Percentiles rank a stretch among this genome's conserved stretches.
phyloP scores from a whole-genome alignment of 345 rosid species.

The Populus nigra region DNA sequence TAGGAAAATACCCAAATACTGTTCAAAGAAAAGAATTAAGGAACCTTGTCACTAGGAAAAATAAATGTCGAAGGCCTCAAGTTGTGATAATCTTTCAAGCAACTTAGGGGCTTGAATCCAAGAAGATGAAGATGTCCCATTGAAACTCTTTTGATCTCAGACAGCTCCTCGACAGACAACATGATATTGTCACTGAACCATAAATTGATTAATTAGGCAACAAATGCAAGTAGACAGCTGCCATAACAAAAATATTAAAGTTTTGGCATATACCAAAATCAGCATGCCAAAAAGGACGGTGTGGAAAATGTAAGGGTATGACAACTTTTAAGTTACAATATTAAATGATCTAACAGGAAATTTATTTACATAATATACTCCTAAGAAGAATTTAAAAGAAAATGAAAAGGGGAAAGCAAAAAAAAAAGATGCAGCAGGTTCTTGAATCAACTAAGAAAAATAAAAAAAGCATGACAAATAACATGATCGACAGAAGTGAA shows the following conservation, averaged over 20 bases:
- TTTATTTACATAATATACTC: too few species aligned
- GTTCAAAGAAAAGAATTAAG: slow-evolving; percentile 6
- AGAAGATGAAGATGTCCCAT: slow-evolving; percentile 66
- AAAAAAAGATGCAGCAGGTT: background rate
- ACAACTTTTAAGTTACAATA: too few species aligned
- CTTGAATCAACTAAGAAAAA: background rate
- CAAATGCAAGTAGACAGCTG: slow-evolving; percentile 12
- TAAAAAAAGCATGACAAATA: background rate
- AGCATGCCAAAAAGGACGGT: too few species aligned
- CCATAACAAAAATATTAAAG: background rate
- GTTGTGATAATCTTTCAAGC: slow-evolving; percentile 90
- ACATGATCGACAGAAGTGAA: background rate
- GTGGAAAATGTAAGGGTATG: too few species aligned
- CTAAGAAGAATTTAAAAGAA: too few species aligned
- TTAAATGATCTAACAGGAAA: too few species aligned
- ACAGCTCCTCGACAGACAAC: slow-evolving; percentile 61
- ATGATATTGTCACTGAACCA: slow-evolving; percentile 55
- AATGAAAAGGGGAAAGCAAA: background rate
- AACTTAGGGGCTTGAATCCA: slow-evolving; percentile 90
- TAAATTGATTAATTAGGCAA: slow-evolving; percentile 7
- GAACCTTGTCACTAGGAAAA: slow-evolving; percentile 87
- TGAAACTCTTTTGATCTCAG: slow-evolving; percentile 72
- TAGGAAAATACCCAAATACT: background rate
- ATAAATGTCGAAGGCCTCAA: slow-evolving; percentile 90
- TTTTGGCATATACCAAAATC: background rate